Percentiles rank a stretch among this genome's conserved stretches.
Evolutionary conservation across 108 stramenopile species (phyloP).

Genomic region (Cafeteria roenbergensis): DNA sequence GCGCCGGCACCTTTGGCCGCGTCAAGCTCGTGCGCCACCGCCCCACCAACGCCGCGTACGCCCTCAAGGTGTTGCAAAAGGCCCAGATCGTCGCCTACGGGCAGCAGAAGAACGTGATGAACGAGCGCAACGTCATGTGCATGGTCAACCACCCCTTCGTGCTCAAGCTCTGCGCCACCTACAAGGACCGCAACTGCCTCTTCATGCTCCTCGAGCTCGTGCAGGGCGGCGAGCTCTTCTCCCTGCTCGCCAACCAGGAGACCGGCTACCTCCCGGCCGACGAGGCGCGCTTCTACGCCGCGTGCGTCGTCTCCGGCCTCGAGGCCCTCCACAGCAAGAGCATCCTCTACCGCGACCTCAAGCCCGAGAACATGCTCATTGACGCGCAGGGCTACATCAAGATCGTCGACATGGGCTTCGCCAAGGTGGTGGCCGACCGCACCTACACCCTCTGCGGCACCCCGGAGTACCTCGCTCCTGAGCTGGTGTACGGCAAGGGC

Average conservation of each 20-base stretch:
- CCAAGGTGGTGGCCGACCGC: slow-evolving; percentile 65
- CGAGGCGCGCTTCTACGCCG: slow-evolving; percentile 41
- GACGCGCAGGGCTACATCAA: slow-evolving; percentile 70
- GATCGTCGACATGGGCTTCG: slow-evolving; percentile 77
- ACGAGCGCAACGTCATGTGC: slow-evolving; percentile 49
- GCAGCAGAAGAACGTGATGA: slow-evolving; percentile 64
- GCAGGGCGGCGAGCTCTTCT: slow-evolving; percentile 34
- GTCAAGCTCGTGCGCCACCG: slow-evolving; percentile 45
- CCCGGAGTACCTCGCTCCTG: slow-evolving; percentile 81
- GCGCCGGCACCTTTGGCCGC: slow-evolving; percentile 49
- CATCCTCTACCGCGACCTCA: slow-evolving; percentile 86
- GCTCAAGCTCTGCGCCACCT: slow-evolving; percentile 37
- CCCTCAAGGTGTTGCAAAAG: slow-evolving; percentile 56
- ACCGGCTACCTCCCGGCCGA: slow-evolving; percentile 44
- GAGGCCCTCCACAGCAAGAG: slow-evolving; percentile 39
- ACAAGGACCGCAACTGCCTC: slow-evolving; percentile 39
- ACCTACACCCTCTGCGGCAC: slow-evolving; percentile 86
- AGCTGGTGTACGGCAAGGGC: slow-evolving; percentile 47
- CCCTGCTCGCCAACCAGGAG: slow-evolving; percentile 14
- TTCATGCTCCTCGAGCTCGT: slow-evolving; percentile 43
- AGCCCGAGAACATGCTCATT: slow-evolving; percentile 80
- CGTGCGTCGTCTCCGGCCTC: slow-evolving; percentile 34
- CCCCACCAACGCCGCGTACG: slow-evolving; percentile 24
- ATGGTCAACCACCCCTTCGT: slow-evolving; percentile 44
- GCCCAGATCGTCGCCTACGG: slow-evolving; percentile 90